Evolutionary conservation across 768 basidiomycete species (phyloP).

Genomic region (Xerocomellus amylosporus): DNA sequence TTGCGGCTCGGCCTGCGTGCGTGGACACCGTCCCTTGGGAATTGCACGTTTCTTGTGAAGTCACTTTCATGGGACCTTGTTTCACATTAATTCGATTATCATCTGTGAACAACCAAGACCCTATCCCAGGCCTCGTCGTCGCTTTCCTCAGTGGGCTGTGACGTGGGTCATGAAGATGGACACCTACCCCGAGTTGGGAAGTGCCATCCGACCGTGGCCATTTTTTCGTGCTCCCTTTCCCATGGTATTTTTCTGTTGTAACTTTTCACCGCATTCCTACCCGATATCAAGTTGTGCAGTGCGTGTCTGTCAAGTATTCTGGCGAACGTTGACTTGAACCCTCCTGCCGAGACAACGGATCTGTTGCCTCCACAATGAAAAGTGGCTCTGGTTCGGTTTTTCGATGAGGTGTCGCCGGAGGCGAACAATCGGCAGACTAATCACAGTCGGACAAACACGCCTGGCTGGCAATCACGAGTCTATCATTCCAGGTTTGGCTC

Average conservation of each 20-base stretch:
- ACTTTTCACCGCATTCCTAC: neutral
- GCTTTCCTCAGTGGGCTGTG: neutral
- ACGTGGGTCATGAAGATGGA: neutral
- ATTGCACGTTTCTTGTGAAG: neutral
- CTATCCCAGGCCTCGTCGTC: neutral
- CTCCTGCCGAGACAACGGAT: neutral
- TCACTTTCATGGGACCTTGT: neutral
- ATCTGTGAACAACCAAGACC: constrained; percentile 3
- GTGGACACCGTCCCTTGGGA: neutral
- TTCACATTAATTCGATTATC: neutral
- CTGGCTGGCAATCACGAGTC: neutral
- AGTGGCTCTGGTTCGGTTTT: neutral
- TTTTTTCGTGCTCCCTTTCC: constrained; percentile 3
- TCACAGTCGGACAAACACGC: no score
- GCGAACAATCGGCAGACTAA: neutral
- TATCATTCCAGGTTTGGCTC: neutral
- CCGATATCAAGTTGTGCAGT: neutral
- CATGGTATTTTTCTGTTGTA: constrained; percentile 1
- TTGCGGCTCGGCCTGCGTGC: neutral
- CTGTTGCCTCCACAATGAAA: neutral
- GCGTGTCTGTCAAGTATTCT: no score
- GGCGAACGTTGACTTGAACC: neutral
- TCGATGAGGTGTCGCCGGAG: neutral
- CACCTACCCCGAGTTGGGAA: neutral
- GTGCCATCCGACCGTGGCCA: neutral